Conservation (phyloP, 331 rosid genomes). For the Telfairia occidentalis region DNA sequence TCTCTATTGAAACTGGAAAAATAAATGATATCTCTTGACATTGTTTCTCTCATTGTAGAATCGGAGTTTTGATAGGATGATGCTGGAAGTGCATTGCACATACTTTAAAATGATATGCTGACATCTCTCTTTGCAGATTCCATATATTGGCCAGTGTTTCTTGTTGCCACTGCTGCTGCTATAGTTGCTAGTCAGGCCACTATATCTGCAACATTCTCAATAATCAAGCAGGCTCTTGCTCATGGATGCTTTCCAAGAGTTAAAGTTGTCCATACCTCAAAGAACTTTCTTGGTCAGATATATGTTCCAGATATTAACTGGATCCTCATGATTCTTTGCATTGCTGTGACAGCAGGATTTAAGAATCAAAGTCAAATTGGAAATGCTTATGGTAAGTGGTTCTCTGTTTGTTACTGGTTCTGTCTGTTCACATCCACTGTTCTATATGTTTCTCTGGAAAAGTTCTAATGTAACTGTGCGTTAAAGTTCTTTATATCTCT, state of each 20-base stretch:
- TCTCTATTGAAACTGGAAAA: background rate
- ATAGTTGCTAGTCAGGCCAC: slow-evolving; percentile 97
- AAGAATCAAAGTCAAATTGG: slow-evolving; percentile 90
- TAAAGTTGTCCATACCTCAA: slow-evolving; percentile 88
- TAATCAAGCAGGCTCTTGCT: slow-evolving; percentile 95
- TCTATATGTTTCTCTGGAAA: background rate
- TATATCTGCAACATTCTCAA: slow-evolving; percentile 83
- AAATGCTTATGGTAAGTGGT: slow-evolving; percentile 83
- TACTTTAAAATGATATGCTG: background rate
- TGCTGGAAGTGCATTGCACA: background rate
- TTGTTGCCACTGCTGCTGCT: slow-evolving; percentile 90
- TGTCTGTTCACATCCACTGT: background rate
- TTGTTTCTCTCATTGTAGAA: background rate
- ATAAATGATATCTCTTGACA: background rate
- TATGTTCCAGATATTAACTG: slow-evolving; percentile 93
- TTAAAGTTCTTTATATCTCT: background rate
- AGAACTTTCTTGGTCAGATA: slow-evolving; percentile 83
- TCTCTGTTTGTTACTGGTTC: slow-evolving; percentile 1
- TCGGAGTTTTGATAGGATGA: background rate
- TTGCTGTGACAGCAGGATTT: slow-evolving; percentile 92
- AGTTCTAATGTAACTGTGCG: background rate
- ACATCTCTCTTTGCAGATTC: slow-evolving; percentile 31
- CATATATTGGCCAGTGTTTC: slow-evolving; percentile 92
- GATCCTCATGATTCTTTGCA: slow-evolving; percentile 96
- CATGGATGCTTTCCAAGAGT: slow-evolving; percentile 98